These are phyloP conservation scores for Aspergillus conjunctus DNA, from an alignment of 495 filamentous ascomycete genomes.

Conservation along the genomic window DNA sequence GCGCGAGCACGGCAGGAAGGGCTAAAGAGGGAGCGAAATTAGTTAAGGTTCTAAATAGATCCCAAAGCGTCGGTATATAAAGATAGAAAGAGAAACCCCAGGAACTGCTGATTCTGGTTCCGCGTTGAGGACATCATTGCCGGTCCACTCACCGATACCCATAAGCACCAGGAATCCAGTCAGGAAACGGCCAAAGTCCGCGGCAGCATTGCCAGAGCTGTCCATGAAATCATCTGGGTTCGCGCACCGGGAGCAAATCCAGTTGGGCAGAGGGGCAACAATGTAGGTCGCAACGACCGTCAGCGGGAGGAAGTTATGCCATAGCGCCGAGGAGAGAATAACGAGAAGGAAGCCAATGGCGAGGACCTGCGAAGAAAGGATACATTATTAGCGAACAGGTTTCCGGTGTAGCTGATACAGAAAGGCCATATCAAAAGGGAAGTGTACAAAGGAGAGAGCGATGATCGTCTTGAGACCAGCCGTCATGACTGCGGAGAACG, in stretches of 20 bases:
- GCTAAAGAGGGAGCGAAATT: slow-evolving; percentile 54
- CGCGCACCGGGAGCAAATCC: slow-evolving; percentile 82
- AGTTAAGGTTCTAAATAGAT: slow-evolving; percentile 19
- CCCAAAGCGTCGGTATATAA: neutral
- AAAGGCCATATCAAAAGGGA: neutral
- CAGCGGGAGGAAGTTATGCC: slow-evolving; percentile 87
- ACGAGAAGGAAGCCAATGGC: slow-evolving; percentile 99
- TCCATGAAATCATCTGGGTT: slow-evolving; percentile 98
- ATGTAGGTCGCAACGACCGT: slow-evolving; percentile 95
- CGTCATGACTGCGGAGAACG: slow-evolving; percentile 64
- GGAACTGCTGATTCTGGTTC: neutral
- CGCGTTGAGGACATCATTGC: slow-evolving; percentile 3
- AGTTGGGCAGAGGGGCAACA: slow-evolving; percentile 92
- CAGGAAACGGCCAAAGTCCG: slow-evolving; percentile 91
- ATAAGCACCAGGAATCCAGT: slow-evolving; percentile 97
- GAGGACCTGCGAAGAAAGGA: slow-evolving; percentile 62
- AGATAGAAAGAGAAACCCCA: neutral
- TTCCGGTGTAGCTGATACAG: neutral
- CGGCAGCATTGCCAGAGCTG: slow-evolving; percentile 71
- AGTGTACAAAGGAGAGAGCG: slow-evolving; percentile 87
- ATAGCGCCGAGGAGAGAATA: slow-evolving; percentile 95
- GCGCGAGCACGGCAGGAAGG: slow-evolving; percentile 86
- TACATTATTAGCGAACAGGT: slow-evolving; percentile 19
- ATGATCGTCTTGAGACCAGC: slow-evolving; percentile 98
- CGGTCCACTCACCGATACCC: slow-evolving; percentile 81